Conservation (phyloP, 2,329 filamentous ascomycete genomes). For the Monosporascus sp. region DNA sequence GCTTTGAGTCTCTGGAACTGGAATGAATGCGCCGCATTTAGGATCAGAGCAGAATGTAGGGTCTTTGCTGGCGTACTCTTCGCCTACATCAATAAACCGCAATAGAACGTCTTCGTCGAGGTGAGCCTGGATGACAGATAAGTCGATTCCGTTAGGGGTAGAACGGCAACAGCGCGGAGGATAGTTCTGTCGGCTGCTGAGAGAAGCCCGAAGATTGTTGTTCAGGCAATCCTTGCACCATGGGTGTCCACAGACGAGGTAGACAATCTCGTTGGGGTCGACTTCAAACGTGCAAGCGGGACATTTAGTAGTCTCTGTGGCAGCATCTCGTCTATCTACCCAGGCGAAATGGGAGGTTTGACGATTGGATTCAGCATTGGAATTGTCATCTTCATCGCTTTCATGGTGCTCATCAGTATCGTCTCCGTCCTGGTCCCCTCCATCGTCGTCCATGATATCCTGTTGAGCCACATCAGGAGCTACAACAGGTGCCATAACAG, state of each 20-base stretch:
- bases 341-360: no score
- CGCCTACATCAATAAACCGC: neutral
- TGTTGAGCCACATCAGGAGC: no score
- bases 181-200: neutral
- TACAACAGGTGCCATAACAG: no score
- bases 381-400: no score
- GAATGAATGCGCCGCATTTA: neutral
- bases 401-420: no score
- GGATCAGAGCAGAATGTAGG: neutral
- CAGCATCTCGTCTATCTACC: neutral
- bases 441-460: no score
- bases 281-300: neutral
- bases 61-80: neutral
- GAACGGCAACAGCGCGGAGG: neutral
- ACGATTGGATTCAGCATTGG: no score
- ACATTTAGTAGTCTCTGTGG: neutral
- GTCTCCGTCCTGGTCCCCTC: no score
- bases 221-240: neutral
- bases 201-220: neutral
- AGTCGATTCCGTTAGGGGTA: neutral
- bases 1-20: neutral
- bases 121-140: neutral
- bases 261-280: neutral
- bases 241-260: neutral
- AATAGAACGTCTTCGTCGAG: neutral